Evolutionary conservation across 495 filamentous ascomycete species (phyloP).

Genomic region (Tetracladium marchalianum): DNA sequence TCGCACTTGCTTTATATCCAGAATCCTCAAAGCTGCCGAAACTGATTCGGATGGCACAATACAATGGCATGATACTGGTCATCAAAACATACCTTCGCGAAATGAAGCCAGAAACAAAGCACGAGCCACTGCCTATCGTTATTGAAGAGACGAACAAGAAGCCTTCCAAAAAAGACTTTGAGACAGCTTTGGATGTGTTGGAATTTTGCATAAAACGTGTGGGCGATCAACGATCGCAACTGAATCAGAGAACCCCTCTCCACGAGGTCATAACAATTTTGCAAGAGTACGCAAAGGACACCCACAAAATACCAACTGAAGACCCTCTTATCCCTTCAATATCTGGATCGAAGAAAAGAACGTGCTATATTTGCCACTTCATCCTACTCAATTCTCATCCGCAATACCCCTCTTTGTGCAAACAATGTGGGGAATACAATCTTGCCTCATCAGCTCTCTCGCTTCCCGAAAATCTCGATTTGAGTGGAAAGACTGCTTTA

Average conservation of each 20-base stretch:
- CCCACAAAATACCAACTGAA: neutral
- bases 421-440: conserved; percentile 32
- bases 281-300: conserved; percentile 7
- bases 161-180: conserved; percentile 20
- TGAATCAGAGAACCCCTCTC: conserved; percentile 16
- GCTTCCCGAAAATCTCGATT: conserved; percentile 24
- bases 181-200: conserved; percentile 23
- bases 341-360: neutral
- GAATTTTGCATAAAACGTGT: conserved; percentile 13
- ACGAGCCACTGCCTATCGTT: neutral
- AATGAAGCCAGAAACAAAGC: conserved; percentile 4
- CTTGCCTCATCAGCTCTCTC: conserved; percentile 23
- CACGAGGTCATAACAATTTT: conserved; percentile 16
- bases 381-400: conserved; percentile 20
- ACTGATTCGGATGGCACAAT: conserved; percentile 12
- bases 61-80: conserved; percentile 22
- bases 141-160: neutral
- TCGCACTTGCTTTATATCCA: conserved; percentile 20
- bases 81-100: conserved; percentile 21
- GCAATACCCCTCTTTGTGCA: conserved; percentile 30
- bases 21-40: conserved; percentile 2
- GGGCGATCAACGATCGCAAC: conserved; percentile 1
- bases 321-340: neutral
- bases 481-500: conserved; percentile 27
- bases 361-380: conserved; percentile 35